Evolutionary conservation across 2,329 filamentous ascomycete genomes (phyloP), one percentile per base, ranked within the genome.

Genomic region (Raffaelea albimanens): DNA sequence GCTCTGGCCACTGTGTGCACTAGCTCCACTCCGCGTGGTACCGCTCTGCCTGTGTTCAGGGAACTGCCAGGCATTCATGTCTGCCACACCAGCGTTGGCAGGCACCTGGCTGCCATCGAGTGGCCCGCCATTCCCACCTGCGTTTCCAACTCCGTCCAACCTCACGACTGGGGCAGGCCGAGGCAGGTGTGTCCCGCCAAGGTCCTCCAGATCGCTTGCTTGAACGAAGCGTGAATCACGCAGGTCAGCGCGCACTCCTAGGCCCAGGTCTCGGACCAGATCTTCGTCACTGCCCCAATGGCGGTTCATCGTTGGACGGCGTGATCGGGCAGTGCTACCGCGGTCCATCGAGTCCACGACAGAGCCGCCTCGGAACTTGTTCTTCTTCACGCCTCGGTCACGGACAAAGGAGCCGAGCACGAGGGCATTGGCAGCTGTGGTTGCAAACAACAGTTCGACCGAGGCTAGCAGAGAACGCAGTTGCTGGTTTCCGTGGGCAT

Each of bases 271-370:
- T 44, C 85, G 74, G 4, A 94, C 88, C 1, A 97, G 76, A 60
- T 97, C 88, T 59, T 94, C 89, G 57, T 97, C 91, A 56, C 88
- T 95, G 40, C 87, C 89, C 82, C 86, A 91, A 48, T 86, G 79
- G 44, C 78, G 76, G 50, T 82, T 67, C 40, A 83, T 52, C 11
- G 73, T 71, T 53, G 69, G 74, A 52, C 73, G 68, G 52, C 63
- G 68, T 18, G 65, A 57, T 39, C 61, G 61, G 39, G 60, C 61
- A 3, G 52, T 60, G 49, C 55, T 56, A 3, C 65, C 63, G 40
- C 66, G 71, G 44, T 80, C 82, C 36, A 84, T 67, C 1, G 85
- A 89, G 38, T 80, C 78, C 40, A 75, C 74, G 4, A 76, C 67
- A 2, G 82, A 80, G 16, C 73, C 72, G 52, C 79, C 75, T 46